Percentiles rank a stretch among this genome's conserved stretches.
Conservation (phyloP, 768 basidiomycete species). For the Agaricus subrufescens region DNA sequence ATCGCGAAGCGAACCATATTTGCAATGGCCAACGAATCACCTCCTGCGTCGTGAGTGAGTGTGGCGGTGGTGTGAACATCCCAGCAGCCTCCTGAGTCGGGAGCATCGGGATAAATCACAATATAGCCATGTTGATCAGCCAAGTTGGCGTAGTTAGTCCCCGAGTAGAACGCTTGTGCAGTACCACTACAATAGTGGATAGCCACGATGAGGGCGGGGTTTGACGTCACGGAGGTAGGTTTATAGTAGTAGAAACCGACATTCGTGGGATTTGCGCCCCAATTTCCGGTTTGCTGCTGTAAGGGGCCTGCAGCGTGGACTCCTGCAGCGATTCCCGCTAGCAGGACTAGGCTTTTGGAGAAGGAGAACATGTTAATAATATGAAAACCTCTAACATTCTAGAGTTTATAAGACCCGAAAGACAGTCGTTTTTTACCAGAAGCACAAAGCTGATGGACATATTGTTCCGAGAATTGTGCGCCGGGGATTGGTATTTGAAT, state of each 20-base stretch:
- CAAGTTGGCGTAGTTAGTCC: constrained; percentile 44
- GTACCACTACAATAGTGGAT: constrained; percentile 50
- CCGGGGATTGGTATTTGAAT: too few relatives aligned
- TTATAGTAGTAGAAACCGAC: constrained; percentile 44
- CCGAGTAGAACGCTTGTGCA: constrained; percentile 45
- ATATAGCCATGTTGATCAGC: constrained; percentile 46
- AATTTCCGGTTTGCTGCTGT: constrained; percentile 36
- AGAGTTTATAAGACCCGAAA: too few relatives aligned
- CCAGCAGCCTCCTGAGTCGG: constrained; percentile 44
- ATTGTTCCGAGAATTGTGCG: too few relatives aligned
- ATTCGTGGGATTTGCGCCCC: constrained; percentile 49
- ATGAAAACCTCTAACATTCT: too few relatives aligned
- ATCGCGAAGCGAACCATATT: constrained; percentile 45
- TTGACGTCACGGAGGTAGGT: constrained; percentile 30
- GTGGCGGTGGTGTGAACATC: constrained; percentile 47
- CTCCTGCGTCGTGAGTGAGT: constrained; percentile 50
- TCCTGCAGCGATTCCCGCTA: constrained; percentile 12
- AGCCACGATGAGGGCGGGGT: constrained; percentile 46
- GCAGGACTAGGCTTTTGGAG: constrained; percentile 13
- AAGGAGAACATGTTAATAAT: constrained; percentile 15
- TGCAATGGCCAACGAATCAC: constrained; percentile 50
- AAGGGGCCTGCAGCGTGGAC: constrained; percentile 26
- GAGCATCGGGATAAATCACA: constrained; percentile 45
- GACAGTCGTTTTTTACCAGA: too few relatives aligned
- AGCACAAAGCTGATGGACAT: too few relatives aligned